Conservation (phyloP, 2,329 filamentous ascomycete species). For the Ascochyta koolunga region DNA sequence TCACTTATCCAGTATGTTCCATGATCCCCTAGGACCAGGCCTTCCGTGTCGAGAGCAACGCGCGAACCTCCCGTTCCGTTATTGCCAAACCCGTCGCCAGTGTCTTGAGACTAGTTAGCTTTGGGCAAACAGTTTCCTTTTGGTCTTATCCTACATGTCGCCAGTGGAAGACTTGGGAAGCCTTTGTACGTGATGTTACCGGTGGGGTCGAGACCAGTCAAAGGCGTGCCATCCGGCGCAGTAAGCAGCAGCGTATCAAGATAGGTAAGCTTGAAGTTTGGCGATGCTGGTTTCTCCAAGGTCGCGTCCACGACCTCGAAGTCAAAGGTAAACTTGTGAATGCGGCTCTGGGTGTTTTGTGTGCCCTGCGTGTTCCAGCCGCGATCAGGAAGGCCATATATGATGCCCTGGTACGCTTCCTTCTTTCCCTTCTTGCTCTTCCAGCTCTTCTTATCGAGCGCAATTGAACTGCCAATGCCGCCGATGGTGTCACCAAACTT, state of each 20-base stretch:
- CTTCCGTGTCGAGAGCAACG: conserved; percentile 70
- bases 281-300: conserved; percentile 57
- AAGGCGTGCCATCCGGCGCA: conserved; percentile 66
- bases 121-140: too few species aligned
- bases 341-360: conserved; percentile 68
- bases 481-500: conserved; percentile 73
- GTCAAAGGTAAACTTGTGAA: conserved; percentile 70
- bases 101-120: conserved; percentile 39
- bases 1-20: conserved; percentile 71
- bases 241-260: conserved; percentile 69
- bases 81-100: conserved; percentile 71
- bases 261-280: conserved; percentile 69
- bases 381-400: conserved; percentile 70
- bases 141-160: conserved; percentile 54
- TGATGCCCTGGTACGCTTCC: conserved; percentile 62
- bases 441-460: conserved; percentile 67
- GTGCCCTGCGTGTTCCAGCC: conserved; percentile 77
- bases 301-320: conserved; percentile 64
- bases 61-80: conserved; percentile 64
- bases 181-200: conserved; percentile 56
- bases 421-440: conserved; percentile 54
- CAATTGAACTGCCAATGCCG: conserved; percentile 69
- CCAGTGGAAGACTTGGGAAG: conserved; percentile 67
- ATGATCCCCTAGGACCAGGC: conserved; percentile 65
- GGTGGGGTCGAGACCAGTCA: conserved; percentile 51